Percentiles rank a stretch among this genome's conserved stretches.
Conservation (phyloP, 2,329 filamentous ascomycete species). For the Didymella glomerata region DNA sequence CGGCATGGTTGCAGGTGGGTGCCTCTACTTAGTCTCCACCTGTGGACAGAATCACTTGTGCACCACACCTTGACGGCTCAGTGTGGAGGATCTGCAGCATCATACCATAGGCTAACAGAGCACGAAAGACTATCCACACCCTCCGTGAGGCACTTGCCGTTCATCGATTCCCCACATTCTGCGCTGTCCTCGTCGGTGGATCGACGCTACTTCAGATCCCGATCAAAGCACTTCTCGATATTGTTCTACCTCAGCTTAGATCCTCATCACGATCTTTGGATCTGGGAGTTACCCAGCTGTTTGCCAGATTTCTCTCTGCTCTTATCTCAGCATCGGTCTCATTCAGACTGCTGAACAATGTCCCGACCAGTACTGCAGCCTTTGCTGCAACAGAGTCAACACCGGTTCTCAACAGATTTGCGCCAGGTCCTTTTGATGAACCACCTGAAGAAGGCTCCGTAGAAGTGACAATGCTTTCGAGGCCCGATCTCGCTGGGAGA, state of each 20-base stretch:
- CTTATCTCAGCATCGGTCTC: slow-evolving; percentile 60
- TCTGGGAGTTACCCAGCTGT: background rate
- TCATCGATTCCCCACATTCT: slow-evolving; percentile 62
- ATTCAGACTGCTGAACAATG: slow-evolving; percentile 59
- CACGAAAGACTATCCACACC: slow-evolving; percentile 30
- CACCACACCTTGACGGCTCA: background rate
- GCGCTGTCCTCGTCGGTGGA: slow-evolving; percentile 61
- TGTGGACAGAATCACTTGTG: background rate
- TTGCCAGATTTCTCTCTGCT: slow-evolving; percentile 55
- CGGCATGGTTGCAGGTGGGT: slow-evolving; percentile 37
- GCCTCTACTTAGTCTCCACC: background rate
- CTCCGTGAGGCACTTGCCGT: slow-evolving; percentile 53
- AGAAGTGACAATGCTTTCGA: slow-evolving; percentile 21
- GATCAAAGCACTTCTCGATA: slow-evolving; percentile 31
- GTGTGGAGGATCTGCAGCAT: background rate
- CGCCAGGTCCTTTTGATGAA: slow-evolving; percentile 37
- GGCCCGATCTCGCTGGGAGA: slow-evolving; percentile 65
- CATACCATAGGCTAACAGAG: slow-evolving; percentile 1
- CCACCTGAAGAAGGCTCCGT: slow-evolving; percentile 33
- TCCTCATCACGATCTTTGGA: slow-evolving; percentile 24
- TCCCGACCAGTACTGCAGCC: slow-evolving; percentile 27
- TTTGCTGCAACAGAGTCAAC: background rate
- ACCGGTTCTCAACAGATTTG: slow-evolving; percentile 21
- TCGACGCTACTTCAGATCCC: slow-evolving; percentile 57
- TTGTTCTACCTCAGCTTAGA: slow-evolving; percentile 13